Percentiles rank a stretch among this genome's conserved stretches.
Evolutionary conservation across 139 green algal species (phyloP).

Genomic region (Chlamydomonas schloesseri): DNA sequence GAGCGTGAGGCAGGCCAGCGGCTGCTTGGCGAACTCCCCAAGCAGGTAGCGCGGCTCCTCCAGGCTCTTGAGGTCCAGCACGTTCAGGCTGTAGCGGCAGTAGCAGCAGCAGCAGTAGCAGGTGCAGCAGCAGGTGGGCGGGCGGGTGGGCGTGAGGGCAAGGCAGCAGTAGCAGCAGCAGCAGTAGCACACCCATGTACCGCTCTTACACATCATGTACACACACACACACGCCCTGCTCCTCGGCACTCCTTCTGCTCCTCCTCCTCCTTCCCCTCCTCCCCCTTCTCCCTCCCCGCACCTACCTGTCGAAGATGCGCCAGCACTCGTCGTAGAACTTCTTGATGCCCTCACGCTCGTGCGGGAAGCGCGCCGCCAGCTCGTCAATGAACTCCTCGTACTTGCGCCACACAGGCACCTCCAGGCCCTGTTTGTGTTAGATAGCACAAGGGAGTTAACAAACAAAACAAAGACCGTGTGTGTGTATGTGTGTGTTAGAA

Average conservation of each 20-base stretch:
- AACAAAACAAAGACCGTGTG: too few relatives aligned
- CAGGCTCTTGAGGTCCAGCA: slow-evolving; percentile 93
- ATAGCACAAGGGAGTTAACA: not conserved
- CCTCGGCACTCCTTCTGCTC: too few relatives aligned
- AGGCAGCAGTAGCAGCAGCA: too few relatives aligned
- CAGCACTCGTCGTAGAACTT: slow-evolving; percentile 96
- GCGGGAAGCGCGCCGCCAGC: slow-evolving; percentile 84
- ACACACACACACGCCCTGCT: too few relatives aligned
- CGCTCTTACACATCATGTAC: too few relatives aligned
- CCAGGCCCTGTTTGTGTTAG: slow-evolving; percentile 77
- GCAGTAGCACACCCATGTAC: too few relatives aligned
- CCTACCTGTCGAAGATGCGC: slow-evolving; percentile 70
- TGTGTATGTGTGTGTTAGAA: too few relatives aligned
- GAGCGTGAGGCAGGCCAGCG: slow-evolving; percentile 87
- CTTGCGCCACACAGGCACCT: slow-evolving; percentile 86
- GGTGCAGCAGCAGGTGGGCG: not conserved
- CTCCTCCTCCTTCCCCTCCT: too few relatives aligned
- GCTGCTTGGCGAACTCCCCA: slow-evolving; percentile 72
- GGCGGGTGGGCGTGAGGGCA: not conserved
- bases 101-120: not conserved
- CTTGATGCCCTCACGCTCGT: slow-evolving; percentile 88
- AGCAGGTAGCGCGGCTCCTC: slow-evolving; percentile 96
- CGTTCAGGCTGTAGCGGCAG: slow-evolving; percentile 71
- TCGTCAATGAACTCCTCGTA: slow-evolving; percentile 95
- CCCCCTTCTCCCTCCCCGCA: too few relatives aligned